Evolutionary conservation across 2,329 filamentous ascomycete genomes (phyloP), one percentile per base, ranked within the genome.

Genomic region (Clarireedia monteithiana): DNA sequence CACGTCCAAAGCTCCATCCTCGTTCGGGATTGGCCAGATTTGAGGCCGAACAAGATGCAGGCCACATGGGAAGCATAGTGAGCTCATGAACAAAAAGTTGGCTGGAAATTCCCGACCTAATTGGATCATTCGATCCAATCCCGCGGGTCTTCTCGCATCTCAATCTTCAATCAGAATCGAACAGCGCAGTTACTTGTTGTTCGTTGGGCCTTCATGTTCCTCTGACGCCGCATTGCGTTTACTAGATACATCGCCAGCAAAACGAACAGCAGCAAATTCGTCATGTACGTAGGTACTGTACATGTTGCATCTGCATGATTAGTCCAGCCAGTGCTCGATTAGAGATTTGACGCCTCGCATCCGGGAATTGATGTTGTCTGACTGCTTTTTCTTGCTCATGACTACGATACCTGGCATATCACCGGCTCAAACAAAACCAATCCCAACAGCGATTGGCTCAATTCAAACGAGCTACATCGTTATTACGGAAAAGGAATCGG

Each of bases 221-320:
- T 55, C 53, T 55, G 53, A 55, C 53, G 53, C 46, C 53, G 53
- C 53, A 55, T 55, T 55, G 53, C 53, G 47, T 55, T 44, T 17
- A 55, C 53, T 55, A 48, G 48, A 44, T 50, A 44, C 52, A 49
- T 55, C 48, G 53, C 53, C 53, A 55, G 47, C 53, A 55, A 55
- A 34, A 55, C 53, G 49, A 50, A 50, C 44, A 47, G 48, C 53
- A 55, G 10, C 14, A 49, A 26, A 50, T 36, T 49, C 40, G 23
- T 44, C 30, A 34, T 34, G 30, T 34, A 34, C 30, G 30, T 34
- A 34, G 30, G 40, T 44, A 44, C 40, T 24, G 15, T 44, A 55
- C 53, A 50, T 55, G 15, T 40, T 55, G 52, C 52, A 27, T 48
- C 39, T 34, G n/a, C 27, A 53, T 38, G 15, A 30, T 49, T 36